Base-by-base conservation (phyloP, 306 rosid species). In the Boehmeria nivea region DNA sequence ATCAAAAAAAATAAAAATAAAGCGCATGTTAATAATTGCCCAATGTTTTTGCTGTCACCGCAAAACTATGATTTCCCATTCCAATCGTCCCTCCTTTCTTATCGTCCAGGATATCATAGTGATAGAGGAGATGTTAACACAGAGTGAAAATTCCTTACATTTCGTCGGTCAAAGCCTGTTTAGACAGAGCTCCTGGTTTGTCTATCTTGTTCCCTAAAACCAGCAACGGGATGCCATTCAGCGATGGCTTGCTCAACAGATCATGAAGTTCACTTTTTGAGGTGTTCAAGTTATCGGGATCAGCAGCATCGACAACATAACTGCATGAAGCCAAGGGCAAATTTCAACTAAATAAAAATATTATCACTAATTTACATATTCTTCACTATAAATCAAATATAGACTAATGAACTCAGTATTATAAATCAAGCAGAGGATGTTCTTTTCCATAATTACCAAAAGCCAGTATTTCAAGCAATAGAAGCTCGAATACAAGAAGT, bases 281-380 rank as follows among this genome's bases (percentile, higher is more conserved):
- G 55, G 66, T 78, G 70, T 71, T 71, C 62, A 88, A 76, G 59
- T 82, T 88, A 58, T 88, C 94, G 14, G 82, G 84, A 76, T 88
- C 94, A 23, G 96, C 96, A 53, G 90, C 96, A 84, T 88, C 96
- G 66, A 88, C 94, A 61, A 88, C 96, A 61, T 88, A 88, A 49
- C 96, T 88, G 80, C 70, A 69, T 64, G 22, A 73, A 66, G 67
- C 22, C 63, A 71, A 36, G 64, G 44, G n/a, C n/a, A 26, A 31
- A n/a, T n/a, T n/a, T n/a, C n/a, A n/a, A n/a, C n/a, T 31, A 31
- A 31, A 31, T 2, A 10, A 31, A 31, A 10, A 31, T 31, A 31
- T 31, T 4, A 31, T 31, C 36, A 2, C 36, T 4, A 31, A 31
- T 31, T 31, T 10, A 31, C n/a, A n/a, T n/a, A n/a, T n/a, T n/a